Base-by-base conservation (phyloP, 2,329 filamentous ascomycete species). In the Fusarium clavum region DNA sequence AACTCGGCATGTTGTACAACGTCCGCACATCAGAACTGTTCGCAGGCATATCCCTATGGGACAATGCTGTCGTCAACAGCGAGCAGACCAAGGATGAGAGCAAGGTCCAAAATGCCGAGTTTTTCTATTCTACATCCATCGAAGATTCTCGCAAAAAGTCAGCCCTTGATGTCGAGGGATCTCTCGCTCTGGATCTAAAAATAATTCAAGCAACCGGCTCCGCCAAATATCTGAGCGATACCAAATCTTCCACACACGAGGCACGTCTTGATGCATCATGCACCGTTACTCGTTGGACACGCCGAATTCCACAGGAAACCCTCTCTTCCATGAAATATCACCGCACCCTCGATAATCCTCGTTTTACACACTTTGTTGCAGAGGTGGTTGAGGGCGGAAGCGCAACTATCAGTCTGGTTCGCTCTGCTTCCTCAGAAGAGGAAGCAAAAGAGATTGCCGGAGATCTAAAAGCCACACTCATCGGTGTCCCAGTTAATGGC, bases 101-200 rank as follows among this genome's bases (percentile, higher is more conserved):
- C 49, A 53, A 53, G 32, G 34, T 53, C 24, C 49, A 53, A 18
- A 53, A 53, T 22, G 49, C 49, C n/a, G 49, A 53, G 34, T 53
- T 53, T 43, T 43, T 9, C n/a, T 53, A 53, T 43, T 53, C 49
- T 41, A 53, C 49, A 27, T 53, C 49, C 13, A 53, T 53, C 13
- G 49, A 53, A 43, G 49, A 53, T 16, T 53, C 49, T 30, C 49
- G 49, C 49, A 53, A 53, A 8, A 53, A 53, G 49, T 53, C 49
- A 16, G 24, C 49, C n/a, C 49, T 53, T 9, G 38, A 53, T 53
- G 24, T 53, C 3, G 49, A 53, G n/a, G 49, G 49, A 29, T 53
- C 49, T 9, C 49, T 53, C 49, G 25, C 24, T 8, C 34, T 53
- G 24, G 49, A 53, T 53, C 49, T 53, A 5, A 53, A 53, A 10